These are phyloP conservation scores for Tetradesmus obliquus DNA, from an alignment of 139 green algal species.

Conservation along the genomic window DNA sequence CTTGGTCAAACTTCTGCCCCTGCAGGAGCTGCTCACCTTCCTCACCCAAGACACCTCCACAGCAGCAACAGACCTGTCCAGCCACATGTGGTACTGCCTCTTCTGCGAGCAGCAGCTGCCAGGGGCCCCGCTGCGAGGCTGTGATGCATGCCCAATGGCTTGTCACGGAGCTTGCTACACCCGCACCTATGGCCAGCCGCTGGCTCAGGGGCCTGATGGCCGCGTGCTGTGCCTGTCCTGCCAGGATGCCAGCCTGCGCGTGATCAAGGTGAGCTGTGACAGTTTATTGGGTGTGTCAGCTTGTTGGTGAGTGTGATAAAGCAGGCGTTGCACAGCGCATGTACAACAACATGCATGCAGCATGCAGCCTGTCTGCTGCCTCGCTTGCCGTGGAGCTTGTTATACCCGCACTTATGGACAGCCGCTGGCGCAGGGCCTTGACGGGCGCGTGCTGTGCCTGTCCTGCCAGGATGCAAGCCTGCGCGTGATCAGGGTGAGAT, in stretches of 20 bases:
- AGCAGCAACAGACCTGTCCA: neutral
- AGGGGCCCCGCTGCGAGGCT: neutral
- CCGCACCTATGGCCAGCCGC: constrained; percentile 12
- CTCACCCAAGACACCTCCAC: neutral
- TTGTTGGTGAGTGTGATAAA: too few species aligned
- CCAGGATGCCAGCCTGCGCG: constrained; percentile 12
- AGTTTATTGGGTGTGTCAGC: neutral
- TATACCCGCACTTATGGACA: constrained; percentile 22
- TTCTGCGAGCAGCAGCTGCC: constrained; percentile 36
- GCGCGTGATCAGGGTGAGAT: constrained; percentile 9
- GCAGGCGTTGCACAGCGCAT: neutral
- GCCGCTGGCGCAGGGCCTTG: neutral
- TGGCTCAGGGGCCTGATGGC: neutral
- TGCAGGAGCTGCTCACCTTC: constrained; percentile 36
- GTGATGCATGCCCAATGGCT: constrained; percentile 34
- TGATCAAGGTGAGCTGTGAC: neutral
- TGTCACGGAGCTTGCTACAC: constrained; percentile 36
- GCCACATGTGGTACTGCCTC: constrained; percentile 46
- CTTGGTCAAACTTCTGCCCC: neutral
- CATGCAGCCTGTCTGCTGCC: too few species aligned
- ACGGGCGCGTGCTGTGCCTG: constrained; percentile 24
- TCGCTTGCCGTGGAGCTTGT: constrained; percentile 17
- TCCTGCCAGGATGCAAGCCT: constrained; percentile 18
- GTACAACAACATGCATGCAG: too few species aligned
- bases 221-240: constrained; percentile 31